phyloP scores from a whole-genome alignment of 2,329 filamentous ascomycete species.

The Ophiostoma australiae region DNA sequence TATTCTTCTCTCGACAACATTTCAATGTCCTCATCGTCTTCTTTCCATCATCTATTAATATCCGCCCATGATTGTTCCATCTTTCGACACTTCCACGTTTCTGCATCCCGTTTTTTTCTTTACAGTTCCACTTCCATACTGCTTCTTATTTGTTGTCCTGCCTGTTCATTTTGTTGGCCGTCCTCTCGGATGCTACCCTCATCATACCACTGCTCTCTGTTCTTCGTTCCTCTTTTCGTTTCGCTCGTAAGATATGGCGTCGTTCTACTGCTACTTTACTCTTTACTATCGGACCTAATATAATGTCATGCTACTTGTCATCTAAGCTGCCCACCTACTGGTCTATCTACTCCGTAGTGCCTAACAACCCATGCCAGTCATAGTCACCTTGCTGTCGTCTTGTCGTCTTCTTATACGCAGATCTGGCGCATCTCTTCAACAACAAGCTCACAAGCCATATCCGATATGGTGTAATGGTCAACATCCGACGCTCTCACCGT shows the following conservation, averaged over 20 bases:
- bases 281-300: not conserved
- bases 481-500: conserved; percentile 17
- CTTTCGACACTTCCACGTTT: not conserved
- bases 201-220: conserved; percentile 6
- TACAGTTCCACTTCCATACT: not conserved
- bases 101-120: not conserved
- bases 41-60: not conserved
- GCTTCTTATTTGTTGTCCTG: not conserved
- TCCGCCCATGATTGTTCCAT: not conserved
- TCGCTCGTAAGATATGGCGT: not conserved
- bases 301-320: not conserved
- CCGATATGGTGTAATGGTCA: conserved; percentile 17
- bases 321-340: not conserved
- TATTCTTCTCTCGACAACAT: too few species aligned
- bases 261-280: not conserved
- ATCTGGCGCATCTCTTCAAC: not conserved
- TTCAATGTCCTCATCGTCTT: not conserved
- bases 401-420: not conserved
- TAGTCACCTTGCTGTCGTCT: not conserved
- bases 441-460: conserved; percentile 16
- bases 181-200: not conserved
- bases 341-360: not conserved
- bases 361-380: not conserved
- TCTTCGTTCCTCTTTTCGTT: not conserved
- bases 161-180: not conserved